These are phyloP conservation scores for Xerocomellus dryophilus DNA, from an alignment of 768 basidiomycete species.

Conservation along the genomic window DNA sequence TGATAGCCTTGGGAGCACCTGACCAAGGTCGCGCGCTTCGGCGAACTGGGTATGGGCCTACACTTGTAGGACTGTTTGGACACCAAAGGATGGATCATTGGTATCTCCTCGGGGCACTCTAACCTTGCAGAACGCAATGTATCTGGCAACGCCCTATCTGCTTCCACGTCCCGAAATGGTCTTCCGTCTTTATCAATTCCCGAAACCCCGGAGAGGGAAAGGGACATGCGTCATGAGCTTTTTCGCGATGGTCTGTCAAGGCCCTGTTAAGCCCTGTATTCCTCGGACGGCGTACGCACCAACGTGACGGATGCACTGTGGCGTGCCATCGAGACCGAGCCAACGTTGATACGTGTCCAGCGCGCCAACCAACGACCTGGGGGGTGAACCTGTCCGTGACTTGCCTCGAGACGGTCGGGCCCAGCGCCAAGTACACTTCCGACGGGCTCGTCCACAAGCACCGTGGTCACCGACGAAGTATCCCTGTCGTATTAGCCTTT, in stretches of 20 bases:
- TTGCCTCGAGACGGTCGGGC: conserved; percentile 27
- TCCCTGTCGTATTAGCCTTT: too few species aligned
- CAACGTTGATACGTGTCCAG: conserved; percentile 37
- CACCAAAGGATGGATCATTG: conserved; percentile 26
- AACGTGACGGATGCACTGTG: too few species aligned
- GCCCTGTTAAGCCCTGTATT: conserved; percentile 20
- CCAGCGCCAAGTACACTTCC: too few species aligned
- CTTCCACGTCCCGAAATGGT: conserved; percentile 25
- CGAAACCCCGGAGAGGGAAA: conserved; percentile 26
- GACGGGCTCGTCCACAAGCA: conserved; percentile 33
- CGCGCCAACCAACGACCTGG: conserved; percentile 32
- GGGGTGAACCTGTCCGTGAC: conserved; percentile 17
- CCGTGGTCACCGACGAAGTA: too few species aligned
- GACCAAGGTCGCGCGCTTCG: not conserved
- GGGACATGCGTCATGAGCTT: conserved; percentile 24
- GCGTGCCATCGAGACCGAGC: too few species aligned
- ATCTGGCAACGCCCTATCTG: conserved; percentile 21
- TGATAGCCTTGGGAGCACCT: conserved; percentile 5
- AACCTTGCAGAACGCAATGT: conserved; percentile 14
- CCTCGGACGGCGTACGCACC: conserved; percentile 28
- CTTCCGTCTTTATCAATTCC: conserved; percentile 22
- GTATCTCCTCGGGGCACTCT: conserved; percentile 25
- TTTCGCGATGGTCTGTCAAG: conserved; percentile 16
- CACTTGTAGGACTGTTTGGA: too few species aligned
- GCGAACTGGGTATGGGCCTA: not conserved